phyloP scores from a whole-genome alignment of 2,329 filamentous ascomycete species.

The Sporothrix globosa region DNA sequence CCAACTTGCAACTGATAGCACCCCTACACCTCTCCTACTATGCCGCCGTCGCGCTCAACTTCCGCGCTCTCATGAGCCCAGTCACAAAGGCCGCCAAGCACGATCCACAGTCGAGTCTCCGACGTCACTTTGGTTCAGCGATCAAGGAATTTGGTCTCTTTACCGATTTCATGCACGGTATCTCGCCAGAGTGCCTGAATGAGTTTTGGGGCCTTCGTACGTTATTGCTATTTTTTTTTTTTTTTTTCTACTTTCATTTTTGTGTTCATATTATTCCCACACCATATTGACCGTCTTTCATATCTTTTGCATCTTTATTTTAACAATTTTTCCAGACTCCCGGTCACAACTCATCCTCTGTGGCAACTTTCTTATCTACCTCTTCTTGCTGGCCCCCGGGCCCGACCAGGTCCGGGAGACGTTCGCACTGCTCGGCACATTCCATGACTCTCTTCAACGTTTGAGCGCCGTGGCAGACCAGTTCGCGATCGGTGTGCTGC shows the following conservation, averaged over 20 bases:
- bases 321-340: conserved; percentile 36
- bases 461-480: conserved; percentile 43
- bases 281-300: neutral
- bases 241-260: conserved; percentile 26
- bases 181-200: conserved; percentile 45
- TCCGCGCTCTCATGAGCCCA: conserved; percentile 52
- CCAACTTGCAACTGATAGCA: conserved; percentile 25
- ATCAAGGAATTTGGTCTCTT: conserved; percentile 47
- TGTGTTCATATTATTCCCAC: no score
- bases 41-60: conserved; percentile 48
- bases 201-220: conserved; percentile 52
- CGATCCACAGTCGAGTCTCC: conserved; percentile 44
- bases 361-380: conserved; percentile 54
- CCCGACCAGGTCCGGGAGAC: conserved; percentile 43
- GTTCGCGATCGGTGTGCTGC: conserved; percentile 43
- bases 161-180: conserved; percentile 45
- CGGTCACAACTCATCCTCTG: conserved; percentile 53
- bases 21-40: conserved; percentile 51
- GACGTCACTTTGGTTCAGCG: conserved; percentile 44
- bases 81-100: conserved; percentile 49
- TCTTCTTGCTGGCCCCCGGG: conserved; percentile 51
- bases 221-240: conserved; percentile 37
- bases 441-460: conserved; percentile 46
- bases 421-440: conserved; percentile 45
- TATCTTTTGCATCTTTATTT: neutral